A percentile compares a stretch with the other conserved stretches of the same genome.
These are phyloP conservation scores for Penicillium occitanis DNA, from an alignment of 2,329 filamentous ascomycete genomes.

Conservation along the genomic window DNA sequence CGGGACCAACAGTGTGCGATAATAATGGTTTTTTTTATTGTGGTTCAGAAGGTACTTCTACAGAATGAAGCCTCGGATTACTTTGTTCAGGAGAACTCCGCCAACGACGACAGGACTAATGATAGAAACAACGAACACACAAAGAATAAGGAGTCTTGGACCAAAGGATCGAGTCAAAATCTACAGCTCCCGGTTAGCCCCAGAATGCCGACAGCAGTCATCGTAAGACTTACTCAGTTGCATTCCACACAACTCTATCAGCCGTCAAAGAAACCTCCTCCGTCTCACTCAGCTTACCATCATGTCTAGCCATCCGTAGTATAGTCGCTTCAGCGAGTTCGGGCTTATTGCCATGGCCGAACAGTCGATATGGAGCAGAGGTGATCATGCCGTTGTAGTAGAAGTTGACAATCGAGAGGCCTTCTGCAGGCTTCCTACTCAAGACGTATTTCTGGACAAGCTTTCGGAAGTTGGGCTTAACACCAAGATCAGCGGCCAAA, in stretches of 20 bases:
- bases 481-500: constrained; percentile 35
- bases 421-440: constrained; percentile 30
- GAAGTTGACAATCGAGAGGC: constrained; percentile 31
- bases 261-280: constrained; percentile 25
- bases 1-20: too few species aligned
- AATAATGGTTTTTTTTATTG: background rate
- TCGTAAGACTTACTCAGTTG: background rate
- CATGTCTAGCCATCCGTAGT: constrained; percentile 30
- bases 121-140: constrained; percentile 6
- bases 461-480: constrained; percentile 32
- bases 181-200: background rate
- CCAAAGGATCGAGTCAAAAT: constrained; percentile 10
- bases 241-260: constrained; percentile 8
- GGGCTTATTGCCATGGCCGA: constrained; percentile 33
- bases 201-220: background rate
- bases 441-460: constrained; percentile 28
- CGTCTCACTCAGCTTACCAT: constrained; percentile 27
- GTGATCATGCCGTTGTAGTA: constrained; percentile 41
- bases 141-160: constrained; percentile 12
- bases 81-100: background rate
- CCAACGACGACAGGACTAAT: background rate
- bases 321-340: constrained; percentile 36
- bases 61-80: background rate
- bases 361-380: constrained; percentile 39
- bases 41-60: background rate